Conservation (phyloP, 495 filamentous ascomycete genomes). For the Cercophora newfieldiana region DNA sequence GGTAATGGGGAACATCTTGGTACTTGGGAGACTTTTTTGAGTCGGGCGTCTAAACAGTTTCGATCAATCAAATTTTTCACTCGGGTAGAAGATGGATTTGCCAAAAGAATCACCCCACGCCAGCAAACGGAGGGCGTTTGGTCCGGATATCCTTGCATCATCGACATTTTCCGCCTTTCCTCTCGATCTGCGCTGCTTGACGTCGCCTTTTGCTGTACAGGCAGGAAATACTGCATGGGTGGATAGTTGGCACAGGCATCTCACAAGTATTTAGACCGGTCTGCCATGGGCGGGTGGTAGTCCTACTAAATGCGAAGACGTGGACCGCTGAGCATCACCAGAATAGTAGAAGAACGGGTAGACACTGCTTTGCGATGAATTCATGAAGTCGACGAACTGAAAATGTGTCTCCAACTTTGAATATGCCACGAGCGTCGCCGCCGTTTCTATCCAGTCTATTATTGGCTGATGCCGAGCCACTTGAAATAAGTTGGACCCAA, state of each 20-base stretch:
- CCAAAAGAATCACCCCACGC: conserved; percentile 50
- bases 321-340: conserved; percentile 59
- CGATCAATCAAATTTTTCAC: conserved; percentile 47
- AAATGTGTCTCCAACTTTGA: not conserved
- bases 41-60: conserved; percentile 52
- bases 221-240: conserved; percentile 53
- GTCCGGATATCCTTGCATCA: conserved; percentile 87
- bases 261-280: conserved; percentile 44
- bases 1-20: conserved; percentile 46
- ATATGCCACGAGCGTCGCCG: conserved; percentile 5
- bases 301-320: conserved; percentile 51
- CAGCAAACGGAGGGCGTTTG: conserved; percentile 51
- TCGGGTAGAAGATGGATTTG: conserved; percentile 78
- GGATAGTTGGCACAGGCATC: conserved; percentile 54
- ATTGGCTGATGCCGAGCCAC: too few relatives aligned
- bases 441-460: too few relatives aligned
- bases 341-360: conserved; percentile 40
- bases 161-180: conserved; percentile 45
- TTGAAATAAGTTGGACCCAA: not conserved
- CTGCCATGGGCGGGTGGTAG: conserved; percentile 32
- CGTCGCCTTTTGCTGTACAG: conserved; percentile 36
- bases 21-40: conserved; percentile 51
- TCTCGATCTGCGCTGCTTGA: conserved; percentile 38
- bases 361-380: conserved; percentile 54
- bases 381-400: conserved; percentile 50